Base-by-base conservation (phyloP, 2,329 filamentous ascomycete genomes). In the Phialophora macrospora region DNA sequence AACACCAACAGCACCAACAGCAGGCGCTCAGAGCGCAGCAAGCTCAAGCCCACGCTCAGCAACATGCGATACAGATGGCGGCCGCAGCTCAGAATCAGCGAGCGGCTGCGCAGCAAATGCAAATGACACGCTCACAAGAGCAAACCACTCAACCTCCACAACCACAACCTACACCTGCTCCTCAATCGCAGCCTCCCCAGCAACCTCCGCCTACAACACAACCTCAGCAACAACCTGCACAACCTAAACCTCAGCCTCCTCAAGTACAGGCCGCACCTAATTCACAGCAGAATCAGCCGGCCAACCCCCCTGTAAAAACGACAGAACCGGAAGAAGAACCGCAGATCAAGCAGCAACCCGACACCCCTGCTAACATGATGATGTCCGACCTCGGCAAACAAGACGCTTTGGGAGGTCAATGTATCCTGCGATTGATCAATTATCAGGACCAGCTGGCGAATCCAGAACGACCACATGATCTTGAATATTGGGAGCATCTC, bases 401-500 rank as follows among this genome's bases (percentile, higher is more conserved):
- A 41, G 66, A 72, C 24, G 52, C 65, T 17, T 74, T 78, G 60
- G 79, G 77, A 64, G 80, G 80, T 28, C 74, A 78, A 22, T 80
- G 81, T 24, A 82, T 86, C 11, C 69, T 87, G 65, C 81, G 80
- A 68, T 74, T 88, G 46, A 78, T 86, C 68, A 79, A 80, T 54
- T 87, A 87, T 69, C 82, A 84, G 9, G 84, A 88, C 69, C 78
- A 83, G 55, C 75, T 88, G 20, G 83, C 84, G 9, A 65, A 65
- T 49, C 70, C 70, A 4, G 64, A 68, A 48, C 59, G 85, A 70
- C 84, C 85, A 66, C 88, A 89, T 65, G 90, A 93, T 73, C 78
- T 96, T 4, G 78, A 81, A 0, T 90, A 91, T 73, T 98, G 94
- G 94, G 85, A 90, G 70, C 79, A 79, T 4, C 95, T 97, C 72